Conservation (phyloP, 768 basidiomycete species). For the Leccinellum luteum region DNA sequence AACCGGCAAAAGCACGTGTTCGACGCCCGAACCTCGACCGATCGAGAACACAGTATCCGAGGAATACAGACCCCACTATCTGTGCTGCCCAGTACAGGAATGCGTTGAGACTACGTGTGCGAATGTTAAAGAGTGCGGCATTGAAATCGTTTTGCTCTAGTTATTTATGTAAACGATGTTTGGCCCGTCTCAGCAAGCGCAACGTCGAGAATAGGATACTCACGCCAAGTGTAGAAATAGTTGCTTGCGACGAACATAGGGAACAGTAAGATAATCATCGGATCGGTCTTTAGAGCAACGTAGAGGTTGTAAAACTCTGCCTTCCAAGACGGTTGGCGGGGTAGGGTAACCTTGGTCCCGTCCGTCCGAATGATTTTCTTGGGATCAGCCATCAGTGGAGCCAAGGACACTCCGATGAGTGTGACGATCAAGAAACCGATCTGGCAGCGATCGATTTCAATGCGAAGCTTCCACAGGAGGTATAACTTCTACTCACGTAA, state of each 20-base stretch:
- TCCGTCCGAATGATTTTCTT: slow-evolving; percentile 71
- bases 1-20: slow-evolving; percentile 67
- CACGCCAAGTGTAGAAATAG: slow-evolving; percentile 87
- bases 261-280: slow-evolving; percentile 72
- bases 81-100: slow-evolving; percentile 80
- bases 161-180: slow-evolving; percentile 12
- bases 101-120: slow-evolving; percentile 75
- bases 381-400: slow-evolving; percentile 71
- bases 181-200: not conserved
- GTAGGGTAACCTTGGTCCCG: slow-evolving; percentile 61
- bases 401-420: slow-evolving; percentile 62
- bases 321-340: slow-evolving; percentile 75
- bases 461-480: not conserved
- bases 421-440: slow-evolving; percentile 76
- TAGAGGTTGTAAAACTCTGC: slow-evolving; percentile 69
- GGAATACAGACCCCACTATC: slow-evolving; percentile 69
- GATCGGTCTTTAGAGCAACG: slow-evolving; percentile 65
- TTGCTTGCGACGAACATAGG: slow-evolving; percentile 86
- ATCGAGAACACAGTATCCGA: slow-evolving; percentile 66
- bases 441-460: slow-evolving; percentile 33
- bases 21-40: slow-evolving; percentile 54
- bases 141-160: slow-evolving; percentile 67
- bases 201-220: slow-evolving; percentile 20
- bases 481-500: slow-evolving; percentile 53
- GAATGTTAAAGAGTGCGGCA: slow-evolving; percentile 74